Evolutionary conservation across 208 protist species (phyloP).

Genomic region (Acanthamoeba lenticulata): DNA sequence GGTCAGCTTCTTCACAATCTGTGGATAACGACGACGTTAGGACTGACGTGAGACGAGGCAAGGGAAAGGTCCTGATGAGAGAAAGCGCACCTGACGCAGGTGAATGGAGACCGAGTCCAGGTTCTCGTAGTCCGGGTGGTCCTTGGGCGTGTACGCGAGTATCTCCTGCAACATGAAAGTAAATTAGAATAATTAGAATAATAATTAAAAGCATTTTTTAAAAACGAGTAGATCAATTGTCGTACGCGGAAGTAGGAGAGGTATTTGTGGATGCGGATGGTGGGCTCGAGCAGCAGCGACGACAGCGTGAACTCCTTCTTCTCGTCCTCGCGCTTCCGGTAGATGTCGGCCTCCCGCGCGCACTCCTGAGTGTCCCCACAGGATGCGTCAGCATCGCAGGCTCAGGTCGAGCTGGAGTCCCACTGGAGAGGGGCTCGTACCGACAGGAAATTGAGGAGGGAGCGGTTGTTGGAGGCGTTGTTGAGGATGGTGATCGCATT

Average conservation of each 20-base stretch:
- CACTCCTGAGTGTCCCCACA: not conserved
- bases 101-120: not conserved
- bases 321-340: constrained; percentile 11
- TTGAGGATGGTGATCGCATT: constrained; percentile 30
- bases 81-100: not conserved
- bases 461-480: constrained; percentile 17
- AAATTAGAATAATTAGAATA: too few relatives aligned
- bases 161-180: too few relatives aligned
- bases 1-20: constrained; percentile 54
- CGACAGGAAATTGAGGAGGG: not conserved
- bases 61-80: too few relatives aligned
- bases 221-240: too few relatives aligned
- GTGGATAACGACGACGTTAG: not conserved
- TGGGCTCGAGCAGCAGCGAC: constrained; percentile 19
- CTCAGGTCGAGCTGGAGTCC: not conserved
- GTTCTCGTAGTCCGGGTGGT: constrained; percentile 52
- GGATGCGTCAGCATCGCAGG: not conserved
- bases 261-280: constrained; percentile 63
- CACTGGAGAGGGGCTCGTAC: not conserved
- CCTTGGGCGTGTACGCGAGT: constrained; percentile 18
- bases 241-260: constrained; percentile 47
- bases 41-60: not conserved
- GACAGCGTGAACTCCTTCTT: constrained; percentile 9
- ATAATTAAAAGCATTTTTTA: not conserved
- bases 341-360: not conserved